A percentile compares a stretch with the other conserved stretches of the same genome.
phyloP scores from a whole-genome alignment of 345 rosid species.

The Syzygium grande region DNA sequence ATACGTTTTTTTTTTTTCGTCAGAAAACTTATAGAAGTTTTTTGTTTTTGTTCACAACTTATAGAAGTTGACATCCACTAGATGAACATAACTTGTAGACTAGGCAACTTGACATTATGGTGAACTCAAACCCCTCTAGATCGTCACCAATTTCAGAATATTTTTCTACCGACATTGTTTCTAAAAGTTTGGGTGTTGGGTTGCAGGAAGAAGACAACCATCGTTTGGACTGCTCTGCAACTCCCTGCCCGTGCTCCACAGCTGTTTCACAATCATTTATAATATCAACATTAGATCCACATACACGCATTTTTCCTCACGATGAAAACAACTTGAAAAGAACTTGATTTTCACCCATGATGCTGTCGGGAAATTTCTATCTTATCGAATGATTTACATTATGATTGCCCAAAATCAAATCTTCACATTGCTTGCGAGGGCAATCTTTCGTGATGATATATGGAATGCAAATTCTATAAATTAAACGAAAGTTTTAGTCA shows the following conservation, averaged over 20 bases:
- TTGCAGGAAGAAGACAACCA: neutral
- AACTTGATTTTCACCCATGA: neutral
- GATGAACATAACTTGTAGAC: neutral
- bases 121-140: neutral
- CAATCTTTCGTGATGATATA: neutral
- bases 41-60: neutral
- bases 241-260: neutral
- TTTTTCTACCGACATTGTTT: neutral
- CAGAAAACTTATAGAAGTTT: neutral
- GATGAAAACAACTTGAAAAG: neutral
- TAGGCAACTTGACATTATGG: neutral
- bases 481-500: neutral
- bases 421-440: rapidly evolving
- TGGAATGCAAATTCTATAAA: neutral
- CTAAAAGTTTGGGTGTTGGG: neutral
- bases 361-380: neutral
- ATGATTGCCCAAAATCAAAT: neutral
- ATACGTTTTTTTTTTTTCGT: too few relatives aligned
- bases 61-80: neutral
- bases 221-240: neutral
- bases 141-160: neutral
- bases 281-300: neutral
- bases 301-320: neutral
- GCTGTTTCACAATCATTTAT: neutral
- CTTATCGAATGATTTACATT: neutral